Conservation (phyloP, 768 basidiomycete species). For the Gymnopilus dilepis region DNA sequence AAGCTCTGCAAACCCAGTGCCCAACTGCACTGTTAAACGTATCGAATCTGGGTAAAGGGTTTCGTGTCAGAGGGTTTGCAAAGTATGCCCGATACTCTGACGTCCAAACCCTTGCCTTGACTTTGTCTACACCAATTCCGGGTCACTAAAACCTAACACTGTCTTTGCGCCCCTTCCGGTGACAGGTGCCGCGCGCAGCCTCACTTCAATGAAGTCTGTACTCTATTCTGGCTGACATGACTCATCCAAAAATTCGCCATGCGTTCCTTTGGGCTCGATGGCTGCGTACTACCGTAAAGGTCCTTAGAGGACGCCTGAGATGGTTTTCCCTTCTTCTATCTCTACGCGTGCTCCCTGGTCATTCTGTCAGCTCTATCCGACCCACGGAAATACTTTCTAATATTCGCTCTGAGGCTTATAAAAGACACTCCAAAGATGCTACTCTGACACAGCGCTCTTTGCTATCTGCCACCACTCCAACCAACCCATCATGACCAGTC, state of each 20-base stretch:
- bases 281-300: conserved; percentile 6
- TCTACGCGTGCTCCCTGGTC: background rate
- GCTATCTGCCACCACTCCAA: background rate
- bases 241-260: conserved; percentile 11
- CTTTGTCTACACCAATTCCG: background rate
- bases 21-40: background rate
- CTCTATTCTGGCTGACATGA: conserved; percentile 7
- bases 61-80: conserved; percentile 1
- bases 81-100: background rate
- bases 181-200: conserved; percentile 5
- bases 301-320: background rate
- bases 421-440: background rate
- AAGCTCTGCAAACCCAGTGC: background rate
- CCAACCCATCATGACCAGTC: conserved; percentile 12
- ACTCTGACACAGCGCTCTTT: background rate
- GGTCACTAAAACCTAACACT: background rate
- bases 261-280: conserved; percentile 7
- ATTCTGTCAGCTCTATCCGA: background rate
- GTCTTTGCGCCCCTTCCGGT: background rate
- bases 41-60: background rate
- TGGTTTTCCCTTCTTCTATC: background rate
- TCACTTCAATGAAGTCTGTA: background rate
- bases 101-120: background rate
- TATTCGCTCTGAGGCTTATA: conserved; percentile 6
- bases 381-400: background rate